These are phyloP conservation scores for Grosmannia clavigera DNA, from an alignment of 2,329 filamentous ascomycete species.

Conservation along the genomic window DNA sequence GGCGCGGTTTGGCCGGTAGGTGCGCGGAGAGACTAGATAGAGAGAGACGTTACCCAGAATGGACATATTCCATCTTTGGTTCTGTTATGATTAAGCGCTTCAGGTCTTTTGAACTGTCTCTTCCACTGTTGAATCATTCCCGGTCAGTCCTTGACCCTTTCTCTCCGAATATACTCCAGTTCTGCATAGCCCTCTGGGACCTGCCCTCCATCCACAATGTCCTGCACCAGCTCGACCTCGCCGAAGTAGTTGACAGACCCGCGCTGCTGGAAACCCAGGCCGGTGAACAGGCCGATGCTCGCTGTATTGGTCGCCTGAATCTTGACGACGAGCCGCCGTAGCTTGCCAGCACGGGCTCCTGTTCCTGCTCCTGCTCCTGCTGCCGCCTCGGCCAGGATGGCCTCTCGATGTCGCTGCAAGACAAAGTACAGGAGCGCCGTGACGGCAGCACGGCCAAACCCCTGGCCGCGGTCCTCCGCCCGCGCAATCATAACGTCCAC, in stretches of 20 bases:
- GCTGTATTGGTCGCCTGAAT: constrained; percentile 43
- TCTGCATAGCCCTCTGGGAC: constrained; percentile 8
- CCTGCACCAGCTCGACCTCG: constrained; percentile 37
- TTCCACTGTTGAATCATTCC: no score
- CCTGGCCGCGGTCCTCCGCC: constrained; percentile 41
- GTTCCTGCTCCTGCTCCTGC: not conserved
- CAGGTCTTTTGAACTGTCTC: no score
- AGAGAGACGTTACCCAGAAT: not conserved
- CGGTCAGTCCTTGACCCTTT: no score
- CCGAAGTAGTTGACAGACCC: constrained; percentile 47
- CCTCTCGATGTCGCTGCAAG: constrained; percentile 28
- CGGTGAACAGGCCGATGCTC: constrained; percentile 38
- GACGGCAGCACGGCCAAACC: constrained; percentile 54
- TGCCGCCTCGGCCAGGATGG: constrained; percentile 42
- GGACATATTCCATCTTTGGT: no score
- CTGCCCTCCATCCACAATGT: constrained; percentile 15
- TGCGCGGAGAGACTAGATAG: not conserved
- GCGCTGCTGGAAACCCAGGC: constrained; percentile 38
- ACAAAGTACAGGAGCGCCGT: constrained; percentile 60
- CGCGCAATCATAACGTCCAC: constrained; percentile 79
- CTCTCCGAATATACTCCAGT: constrained; percentile 1
- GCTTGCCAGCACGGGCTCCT: not conserved
- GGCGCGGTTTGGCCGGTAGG: constrained; percentile 28
- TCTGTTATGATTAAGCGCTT: no score
- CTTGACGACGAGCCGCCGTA: constrained; percentile 22